These are phyloP conservation scores for Yamadazyma buinensis DNA, from an alignment of 1,139 yeast genomes.

Conservation along the genomic window DNA sequence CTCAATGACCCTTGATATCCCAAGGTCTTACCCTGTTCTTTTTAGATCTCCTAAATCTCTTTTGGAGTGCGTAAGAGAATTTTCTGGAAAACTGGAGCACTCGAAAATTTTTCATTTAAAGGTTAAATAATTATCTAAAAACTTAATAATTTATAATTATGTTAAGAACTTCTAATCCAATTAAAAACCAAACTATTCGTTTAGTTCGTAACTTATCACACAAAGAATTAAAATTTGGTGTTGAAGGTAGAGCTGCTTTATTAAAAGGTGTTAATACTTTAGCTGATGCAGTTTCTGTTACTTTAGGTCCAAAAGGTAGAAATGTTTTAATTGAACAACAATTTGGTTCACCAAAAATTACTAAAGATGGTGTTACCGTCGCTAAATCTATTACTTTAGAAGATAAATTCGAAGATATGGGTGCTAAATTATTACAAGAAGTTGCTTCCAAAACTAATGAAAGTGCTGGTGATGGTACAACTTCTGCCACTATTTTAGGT, in stretches of 20 bases:
- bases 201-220: conserved; percentile 67
- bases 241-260: conserved; percentile 96
- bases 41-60: too few relatives aligned
- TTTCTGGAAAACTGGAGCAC: too few relatives aligned
- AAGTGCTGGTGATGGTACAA: conserved; percentile 99
- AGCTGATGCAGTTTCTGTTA: conserved; percentile 96
- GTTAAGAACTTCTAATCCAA: conserved; percentile 56
- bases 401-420: conserved; percentile 95
- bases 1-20: too few relatives aligned
- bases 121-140: too few relatives aligned
- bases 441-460: conserved; percentile 98
- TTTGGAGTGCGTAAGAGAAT: too few relatives aligned
- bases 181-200: conserved; percentile 36
- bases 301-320: conserved; percentile 98
- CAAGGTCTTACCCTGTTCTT: too few relatives aligned
- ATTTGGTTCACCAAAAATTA: conserved; percentile 96
- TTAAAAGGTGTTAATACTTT: conserved; percentile 93
- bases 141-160: too few relatives aligned
- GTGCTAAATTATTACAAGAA: conserved; percentile 94
- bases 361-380: conserved; percentile 99
- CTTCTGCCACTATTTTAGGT: conserved; percentile 96
- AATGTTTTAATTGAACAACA: conserved; percentile 96
- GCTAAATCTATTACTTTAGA: conserved; percentile 83
- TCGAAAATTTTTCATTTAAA: conserved; percentile 15
- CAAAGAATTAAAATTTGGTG: conserved; percentile 97